Evolutionary conservation across 495 filamentous ascomycete genomes (phyloP).

Genomic region (Xanthoparmelia taractica): DNA sequence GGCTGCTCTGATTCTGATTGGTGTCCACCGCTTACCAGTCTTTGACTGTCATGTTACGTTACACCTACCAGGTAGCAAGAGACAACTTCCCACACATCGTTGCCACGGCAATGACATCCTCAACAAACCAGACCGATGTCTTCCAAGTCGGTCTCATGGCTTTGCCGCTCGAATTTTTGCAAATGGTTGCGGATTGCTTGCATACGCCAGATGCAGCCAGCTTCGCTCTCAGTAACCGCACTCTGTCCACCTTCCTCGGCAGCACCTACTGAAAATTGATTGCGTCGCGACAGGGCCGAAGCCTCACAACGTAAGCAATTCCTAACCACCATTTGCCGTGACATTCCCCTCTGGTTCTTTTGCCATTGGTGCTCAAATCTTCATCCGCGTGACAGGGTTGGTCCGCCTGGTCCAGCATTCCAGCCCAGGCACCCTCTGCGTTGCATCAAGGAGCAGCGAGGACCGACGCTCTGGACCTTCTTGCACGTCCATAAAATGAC

Average conservation of each 20-base stretch:
- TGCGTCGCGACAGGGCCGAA: not conserved
- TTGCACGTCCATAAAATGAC: not conserved
- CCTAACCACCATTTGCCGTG: not conserved
- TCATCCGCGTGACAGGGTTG: not conserved
- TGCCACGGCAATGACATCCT: too few species aligned
- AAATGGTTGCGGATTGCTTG: not conserved
- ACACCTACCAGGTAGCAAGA: too few species aligned
- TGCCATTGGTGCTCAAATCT: slow-evolving; percentile 5
- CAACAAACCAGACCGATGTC: slow-evolving; percentile 1
- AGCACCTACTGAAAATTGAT: slow-evolving; percentile 1
- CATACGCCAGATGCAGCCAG: slow-evolving; percentile 4
- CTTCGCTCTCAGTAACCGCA: not conserved
- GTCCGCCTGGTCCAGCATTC: not conserved
- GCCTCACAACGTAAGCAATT: slow-evolving; percentile 1
- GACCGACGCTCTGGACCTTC: not conserved
- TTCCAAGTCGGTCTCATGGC: not conserved
- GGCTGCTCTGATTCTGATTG: too few species aligned
- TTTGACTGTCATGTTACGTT: too few species aligned
- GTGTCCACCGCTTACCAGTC: too few species aligned
- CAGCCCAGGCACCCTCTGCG: not conserved
- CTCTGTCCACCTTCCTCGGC: not conserved
- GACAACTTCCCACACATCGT: too few species aligned
- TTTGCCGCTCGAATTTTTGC: slow-evolving; percentile 6
- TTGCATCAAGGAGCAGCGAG: not conserved
- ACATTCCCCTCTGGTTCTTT: slow-evolving; percentile 1